Conservation (phyloP, 192 early-diverging fungal species). For the Chytriomyces sp. region DNA sequence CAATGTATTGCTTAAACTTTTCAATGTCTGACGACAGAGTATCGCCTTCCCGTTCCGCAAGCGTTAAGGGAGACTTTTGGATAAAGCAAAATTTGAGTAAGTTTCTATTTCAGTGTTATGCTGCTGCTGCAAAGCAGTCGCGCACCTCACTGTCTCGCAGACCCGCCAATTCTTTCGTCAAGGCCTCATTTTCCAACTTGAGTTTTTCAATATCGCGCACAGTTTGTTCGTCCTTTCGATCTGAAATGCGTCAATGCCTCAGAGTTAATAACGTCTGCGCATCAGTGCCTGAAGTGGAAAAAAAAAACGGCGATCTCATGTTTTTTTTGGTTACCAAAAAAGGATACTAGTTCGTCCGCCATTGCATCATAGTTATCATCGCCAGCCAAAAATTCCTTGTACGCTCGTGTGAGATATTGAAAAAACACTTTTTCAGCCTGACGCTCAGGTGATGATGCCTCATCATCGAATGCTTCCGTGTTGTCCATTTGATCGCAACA, state of each 20-base stretch:
- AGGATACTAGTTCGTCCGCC: constrained; percentile 57
- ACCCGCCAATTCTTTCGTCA: constrained; percentile 58
- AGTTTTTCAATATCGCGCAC: constrained; percentile 49
- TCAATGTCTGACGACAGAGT: constrained; percentile 63
- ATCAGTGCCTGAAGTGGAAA: no score
- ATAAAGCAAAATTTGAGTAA: constrained; percentile 8
- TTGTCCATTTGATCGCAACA: constrained; percentile 62
- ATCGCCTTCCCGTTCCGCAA: constrained; percentile 58
- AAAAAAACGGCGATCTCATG: no score
- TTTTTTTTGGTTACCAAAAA: constrained; percentile 52
- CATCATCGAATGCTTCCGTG: constrained; percentile 26
- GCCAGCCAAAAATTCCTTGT: constrained; percentile 66
- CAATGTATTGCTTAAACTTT: constrained; percentile 63
- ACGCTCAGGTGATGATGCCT: not conserved
- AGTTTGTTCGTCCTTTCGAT: constrained; percentile 62
- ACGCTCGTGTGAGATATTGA: constrained; percentile 69
- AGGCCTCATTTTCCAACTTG: constrained; percentile 49
- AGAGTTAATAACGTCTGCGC: not conserved
- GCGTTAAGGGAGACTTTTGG: constrained; percentile 59
- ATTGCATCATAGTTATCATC: constrained; percentile 69
- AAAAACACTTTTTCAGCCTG: constrained; percentile 73
- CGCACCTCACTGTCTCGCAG: constrained; percentile 48
- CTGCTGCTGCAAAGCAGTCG: constrained; percentile 34
- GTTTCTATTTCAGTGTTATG: constrained; percentile 9
- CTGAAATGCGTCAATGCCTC: constrained; percentile 14